Evolutionary conservation across 179 eudicot genomes (phyloP), one percentile per base, ranked within the genome.

Genomic region (Beta corolliflora): DNA sequence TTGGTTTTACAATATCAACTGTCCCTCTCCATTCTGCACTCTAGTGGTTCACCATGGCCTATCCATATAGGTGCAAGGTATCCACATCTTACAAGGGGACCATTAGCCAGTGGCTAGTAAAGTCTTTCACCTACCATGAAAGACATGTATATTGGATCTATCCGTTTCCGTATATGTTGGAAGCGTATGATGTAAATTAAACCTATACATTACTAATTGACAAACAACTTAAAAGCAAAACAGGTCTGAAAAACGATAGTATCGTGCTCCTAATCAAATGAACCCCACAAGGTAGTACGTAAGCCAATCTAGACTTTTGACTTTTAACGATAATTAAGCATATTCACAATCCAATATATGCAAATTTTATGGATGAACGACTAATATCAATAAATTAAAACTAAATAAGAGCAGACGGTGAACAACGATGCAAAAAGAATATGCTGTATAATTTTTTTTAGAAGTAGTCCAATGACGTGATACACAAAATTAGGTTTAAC

Each of bases 1-100:
- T 63, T 65, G 81, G 66, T 54, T 41, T 10, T 16, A 76, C 44
- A 61, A 7, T 48, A 77, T 79, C 75, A 76, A n/a, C 41, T 45
- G 82, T 82, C 80, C 63, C 11, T 81, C 63, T 70, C 80, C 75
- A 56, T 7, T 60, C 59, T 15, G 52, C 45, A 81, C n/a, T 58
- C 60, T 25, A 7, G 77, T 79, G 82, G 80, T 76, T 85, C 80
- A 70, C 82, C 81, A 66, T 67, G 50, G 60, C 84, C 18, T 55
- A 64, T 68, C 19, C 54, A 83, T 66, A 67, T 70, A 65, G 29
- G 36, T 21, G 21, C 15, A 36, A 36, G 55, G 79, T 55, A 85
- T 79, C 84, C 80, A 82, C 85, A 85, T 66, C 18, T 61, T 59
- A n/a, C 14, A 55, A 36, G 41, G 75, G 83, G 76, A 74, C 85